These are phyloP conservation scores for Colletotrichum sp. DNA, from an alignment of 2,329 filamentous ascomycete species.

Conservation along the genomic window DNA sequence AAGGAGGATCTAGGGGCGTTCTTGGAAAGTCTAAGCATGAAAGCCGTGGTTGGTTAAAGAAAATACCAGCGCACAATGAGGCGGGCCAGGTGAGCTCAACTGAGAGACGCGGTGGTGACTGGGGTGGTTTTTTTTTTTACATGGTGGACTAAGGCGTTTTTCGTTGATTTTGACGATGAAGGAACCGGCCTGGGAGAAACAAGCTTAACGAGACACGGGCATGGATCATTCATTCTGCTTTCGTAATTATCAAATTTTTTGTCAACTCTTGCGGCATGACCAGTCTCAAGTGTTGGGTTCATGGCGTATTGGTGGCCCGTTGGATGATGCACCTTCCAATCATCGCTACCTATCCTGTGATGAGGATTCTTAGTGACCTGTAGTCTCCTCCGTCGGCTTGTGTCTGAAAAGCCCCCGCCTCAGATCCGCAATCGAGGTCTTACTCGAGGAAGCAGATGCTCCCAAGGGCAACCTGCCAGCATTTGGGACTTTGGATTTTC, in stretches of 20 bases:
- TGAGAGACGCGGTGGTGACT: not conserved
- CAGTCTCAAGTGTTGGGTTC: not conserved
- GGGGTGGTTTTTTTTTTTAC: not conserved
- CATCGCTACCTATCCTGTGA: not conserved
- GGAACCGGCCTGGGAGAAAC: not conserved
- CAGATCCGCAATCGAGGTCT: not conserved
- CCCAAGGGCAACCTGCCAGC: not conserved
- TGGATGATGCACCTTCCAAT: not conserved
- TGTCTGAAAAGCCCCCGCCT: not conserved
- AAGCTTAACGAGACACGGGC: slow-evolving; percentile 10
- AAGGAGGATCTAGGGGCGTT: slow-evolving; percentile 94
- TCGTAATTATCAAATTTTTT: not conserved
- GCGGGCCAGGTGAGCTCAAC: not conserved
- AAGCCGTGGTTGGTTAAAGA: slow-evolving; percentile 73
- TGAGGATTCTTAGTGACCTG: not conserved
- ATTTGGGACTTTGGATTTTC: not conserved
- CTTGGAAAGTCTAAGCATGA: slow-evolving; percentile 89
- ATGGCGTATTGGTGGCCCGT: not conserved
- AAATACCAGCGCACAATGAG: not conserved
- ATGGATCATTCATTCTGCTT: not conserved
- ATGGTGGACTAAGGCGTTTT: not conserved
- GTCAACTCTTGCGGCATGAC: not conserved
- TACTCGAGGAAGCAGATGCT: not conserved
- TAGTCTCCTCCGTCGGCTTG: not conserved
- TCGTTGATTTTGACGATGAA: not conserved